Evolutionary conservation across 176 grass and related monocot genomes (phyloP).

Genomic region (Rhipidocladum racemiflorum): DNA sequence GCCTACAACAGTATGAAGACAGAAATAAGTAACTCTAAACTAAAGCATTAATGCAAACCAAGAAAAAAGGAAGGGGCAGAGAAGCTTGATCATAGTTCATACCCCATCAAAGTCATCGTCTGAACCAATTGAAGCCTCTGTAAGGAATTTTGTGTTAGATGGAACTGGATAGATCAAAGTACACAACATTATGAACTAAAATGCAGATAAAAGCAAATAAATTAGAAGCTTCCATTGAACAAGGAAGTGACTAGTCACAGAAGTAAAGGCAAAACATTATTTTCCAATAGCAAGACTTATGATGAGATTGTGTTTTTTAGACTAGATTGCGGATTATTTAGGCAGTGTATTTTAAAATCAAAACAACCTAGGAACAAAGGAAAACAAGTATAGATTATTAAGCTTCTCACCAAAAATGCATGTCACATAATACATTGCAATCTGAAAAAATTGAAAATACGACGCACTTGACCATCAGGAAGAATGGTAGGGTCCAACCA

Average conservation of each 20-base stretch:
- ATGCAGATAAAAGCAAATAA: neutral
- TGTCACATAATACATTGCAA: neutral
- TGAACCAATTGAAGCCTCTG: slow-evolving; percentile 45
- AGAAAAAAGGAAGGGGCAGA: slow-evolving; percentile 6
- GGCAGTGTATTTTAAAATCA: neutral
- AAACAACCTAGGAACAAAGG: neutral
- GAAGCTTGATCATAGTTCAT: slow-evolving; percentile 17
- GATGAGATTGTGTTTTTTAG: neutral
- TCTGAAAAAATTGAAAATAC: neutral
- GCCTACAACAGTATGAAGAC: slow-evolving; percentile 37
- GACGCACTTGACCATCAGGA: neutral
- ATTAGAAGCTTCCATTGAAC: slow-evolving; percentile 5
- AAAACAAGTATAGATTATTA: neutral
- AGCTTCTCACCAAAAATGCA: neutral
- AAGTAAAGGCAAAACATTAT: neutral
- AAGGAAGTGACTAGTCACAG: neutral
- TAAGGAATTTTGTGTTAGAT: slow-evolving; percentile 27
- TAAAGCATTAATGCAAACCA: neutral
- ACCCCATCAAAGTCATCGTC: slow-evolving; percentile 66
- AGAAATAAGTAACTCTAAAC: neutral
- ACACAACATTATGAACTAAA: neutral
- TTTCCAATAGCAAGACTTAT: neutral
- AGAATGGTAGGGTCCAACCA: neutral
- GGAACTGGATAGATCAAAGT: neutral
- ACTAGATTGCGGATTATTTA: neutral